Base-by-base conservation (phyloP, 164 flowering plant species). In the Macadamia tetraphylla region DNA sequence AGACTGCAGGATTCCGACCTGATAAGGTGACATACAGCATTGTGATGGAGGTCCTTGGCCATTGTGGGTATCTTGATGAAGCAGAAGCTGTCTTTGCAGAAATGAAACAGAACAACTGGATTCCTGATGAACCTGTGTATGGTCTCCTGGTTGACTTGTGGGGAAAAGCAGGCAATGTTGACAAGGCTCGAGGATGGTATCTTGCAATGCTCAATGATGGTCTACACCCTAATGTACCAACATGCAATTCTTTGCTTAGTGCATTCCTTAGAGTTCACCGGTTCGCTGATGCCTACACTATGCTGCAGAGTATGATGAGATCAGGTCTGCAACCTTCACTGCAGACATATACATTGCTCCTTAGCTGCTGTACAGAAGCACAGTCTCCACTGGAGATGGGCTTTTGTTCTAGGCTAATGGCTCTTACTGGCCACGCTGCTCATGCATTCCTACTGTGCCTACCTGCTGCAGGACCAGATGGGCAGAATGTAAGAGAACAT, bases 11-110 rank as follows among this genome's bases (percentile, higher is more conserved):
- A 42, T 88, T 87, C 72, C 86, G 79, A 70, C 99, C 99, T 29
- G 99, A 92, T 71, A 90, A 86, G 66, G 98, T 95, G 43, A 92
- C 97, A 48, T 95, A 95, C 78, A 89, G 90, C 77, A 92, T 92
- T 59, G 88, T 92, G 32, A 95, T 95, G 99, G 99, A 95, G 83
- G 98, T 86, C 67, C 92, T 92, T 76, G 99, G 99, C 13, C 97
- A 87, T 71, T 92, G 90, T 80, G 99, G 99, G 44, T 73, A 80
- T 79, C 87, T 91, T 15, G 91, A 91, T 46, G 97, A 95, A 82
- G 97, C 96, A 30, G 99, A 92, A 78, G 87, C 81, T 46, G 71
- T 95, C 67, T 92, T 89, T 80, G 49, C 69, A 14, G 96, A 89
- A 77, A 92, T 95, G 98, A 83, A 76, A 60, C 68, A 70, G 55